Conservation (phyloP, 345 rosid species). For the Populus alba region DNA sequence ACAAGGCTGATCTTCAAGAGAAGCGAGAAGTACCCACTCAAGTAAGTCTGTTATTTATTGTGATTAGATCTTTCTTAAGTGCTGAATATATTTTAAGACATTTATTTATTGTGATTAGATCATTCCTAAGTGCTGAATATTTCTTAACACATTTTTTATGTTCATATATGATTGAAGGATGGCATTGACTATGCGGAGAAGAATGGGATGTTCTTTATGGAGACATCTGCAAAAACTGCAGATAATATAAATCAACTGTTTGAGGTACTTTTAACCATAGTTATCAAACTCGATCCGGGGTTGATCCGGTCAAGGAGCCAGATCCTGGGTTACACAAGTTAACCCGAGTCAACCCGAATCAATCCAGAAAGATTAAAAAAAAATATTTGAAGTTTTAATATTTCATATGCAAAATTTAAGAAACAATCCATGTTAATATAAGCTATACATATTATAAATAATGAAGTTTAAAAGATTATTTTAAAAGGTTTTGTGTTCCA, state of each 20-base stretch:
- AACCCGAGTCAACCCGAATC: no score
- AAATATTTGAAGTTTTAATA: no score
- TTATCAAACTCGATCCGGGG: no score
- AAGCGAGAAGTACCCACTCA: conserved; percentile 71
- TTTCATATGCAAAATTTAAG: no score
- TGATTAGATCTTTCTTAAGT: neutral
- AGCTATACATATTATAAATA: no score
- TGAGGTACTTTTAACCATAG: conserved; percentile 45
- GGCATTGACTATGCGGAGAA: conserved; percentile 91
- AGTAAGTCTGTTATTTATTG: conserved; percentile 39
- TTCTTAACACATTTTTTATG: neutral
- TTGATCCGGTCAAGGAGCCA: no score
- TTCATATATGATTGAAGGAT: conserved; percentile 47
- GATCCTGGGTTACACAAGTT: no score
- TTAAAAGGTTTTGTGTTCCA: no score
- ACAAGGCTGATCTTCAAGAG: conserved; percentile 93
- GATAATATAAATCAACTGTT: conserved; percentile 90
- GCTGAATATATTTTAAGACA: conserved; percentile 2
- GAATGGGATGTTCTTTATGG: conserved; percentile 96
- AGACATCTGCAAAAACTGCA: conserved; percentile 97
- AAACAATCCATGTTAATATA: no score
- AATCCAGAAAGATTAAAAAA: no score
- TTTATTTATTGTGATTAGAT: neutral
- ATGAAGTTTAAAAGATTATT: no score
- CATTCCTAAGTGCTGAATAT: neutral